phyloP scores from a whole-genome alignment of 345 rosid species.

The Hypericum perforatum region DNA sequence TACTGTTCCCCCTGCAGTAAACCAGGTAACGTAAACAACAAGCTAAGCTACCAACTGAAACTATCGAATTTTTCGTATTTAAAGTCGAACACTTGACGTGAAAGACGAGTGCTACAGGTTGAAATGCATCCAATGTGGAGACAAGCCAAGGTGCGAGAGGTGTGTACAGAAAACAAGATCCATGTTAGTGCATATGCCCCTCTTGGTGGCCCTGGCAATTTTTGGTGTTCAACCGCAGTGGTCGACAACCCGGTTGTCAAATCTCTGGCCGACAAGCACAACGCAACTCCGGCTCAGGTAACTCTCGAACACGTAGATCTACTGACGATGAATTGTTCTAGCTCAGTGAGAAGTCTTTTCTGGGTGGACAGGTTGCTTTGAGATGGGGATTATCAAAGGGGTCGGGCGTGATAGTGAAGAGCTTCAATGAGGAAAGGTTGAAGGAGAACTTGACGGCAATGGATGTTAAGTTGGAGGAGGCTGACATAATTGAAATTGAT shows the following conservation, averaged over 20 bases:
- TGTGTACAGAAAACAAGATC: constrained; percentile 47
- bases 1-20: constrained; percentile 55
- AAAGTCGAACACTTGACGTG: neutral
- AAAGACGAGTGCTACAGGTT: constrained; percentile 34
- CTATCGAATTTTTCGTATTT: neutral
- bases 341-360: no score
- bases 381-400: constrained; percentile 82
- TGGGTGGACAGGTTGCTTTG: constrained; percentile 46
- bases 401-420: constrained; percentile 69
- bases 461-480: constrained; percentile 37
- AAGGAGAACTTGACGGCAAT: constrained; percentile 56
- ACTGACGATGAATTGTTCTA: no score
- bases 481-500: constrained; percentile 46
- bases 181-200: constrained; percentile 87
- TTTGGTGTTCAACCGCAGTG: constrained; percentile 75
- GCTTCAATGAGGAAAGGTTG: constrained; percentile 56
- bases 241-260: constrained; percentile 46
- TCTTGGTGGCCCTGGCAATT: constrained; percentile 68
- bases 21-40: constrained; percentile 38
- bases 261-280: constrained; percentile 58
- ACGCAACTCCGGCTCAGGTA: constrained; percentile 73
- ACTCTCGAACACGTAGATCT: neutral
- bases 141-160: constrained; percentile 56
- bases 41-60: neutral
- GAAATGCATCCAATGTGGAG: constrained; percentile 97